Base-by-base conservation (phyloP, 306 rosid genomes). In the Dalbergia oliveri region DNA sequence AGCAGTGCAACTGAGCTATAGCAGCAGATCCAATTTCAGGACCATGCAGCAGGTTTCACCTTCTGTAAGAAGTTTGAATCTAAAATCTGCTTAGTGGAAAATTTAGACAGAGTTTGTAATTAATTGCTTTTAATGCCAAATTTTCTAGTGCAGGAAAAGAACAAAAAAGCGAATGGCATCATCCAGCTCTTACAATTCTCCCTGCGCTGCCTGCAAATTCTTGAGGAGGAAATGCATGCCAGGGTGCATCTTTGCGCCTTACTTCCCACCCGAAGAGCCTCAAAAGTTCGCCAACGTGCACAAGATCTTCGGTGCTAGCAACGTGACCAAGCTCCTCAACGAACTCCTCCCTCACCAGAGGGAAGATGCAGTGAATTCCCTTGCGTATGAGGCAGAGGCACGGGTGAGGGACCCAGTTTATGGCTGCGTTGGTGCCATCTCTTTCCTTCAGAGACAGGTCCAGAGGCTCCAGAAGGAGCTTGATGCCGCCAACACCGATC, bases 151-250 rank as follows among this genome's bases (percentile, higher is more conserved):
- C 83, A 85, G 84, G 75, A 51, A 83, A 66, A 70, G 41, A 37
- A 37, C 6, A 37, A 37, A 6, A 37, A 37, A 6, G 4, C 5
- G 41, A 15, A 88, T 88, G 91, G 89, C 97, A 76, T 87, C 91
- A 78, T 87, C 93, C 45, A 91, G 95, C 87, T 80, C 94, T 26
- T 93, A 93, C 85, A 91, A 88, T 53, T 91, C 94, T 7, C 99
- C 98, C 1, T 93, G 99, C 67, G 99, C 98, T 6, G 99, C 98
- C 73, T 95, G 99, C 94, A 95, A 95, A 80, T 95, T 95, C 87
- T 71, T 95, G 87, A 74, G 99, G 79, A 87, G 97, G 65, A 95
- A 95, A 72, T 95, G 99, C 93, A 90, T 91, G 88, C 92, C 96
- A 8, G 97, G 94, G 4, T 95, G 99, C 92, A 90, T 95, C n/a